phyloP scores from a whole-genome alignment of 1,139 yeast species.

The Candida pseudocylindracea region DNA sequence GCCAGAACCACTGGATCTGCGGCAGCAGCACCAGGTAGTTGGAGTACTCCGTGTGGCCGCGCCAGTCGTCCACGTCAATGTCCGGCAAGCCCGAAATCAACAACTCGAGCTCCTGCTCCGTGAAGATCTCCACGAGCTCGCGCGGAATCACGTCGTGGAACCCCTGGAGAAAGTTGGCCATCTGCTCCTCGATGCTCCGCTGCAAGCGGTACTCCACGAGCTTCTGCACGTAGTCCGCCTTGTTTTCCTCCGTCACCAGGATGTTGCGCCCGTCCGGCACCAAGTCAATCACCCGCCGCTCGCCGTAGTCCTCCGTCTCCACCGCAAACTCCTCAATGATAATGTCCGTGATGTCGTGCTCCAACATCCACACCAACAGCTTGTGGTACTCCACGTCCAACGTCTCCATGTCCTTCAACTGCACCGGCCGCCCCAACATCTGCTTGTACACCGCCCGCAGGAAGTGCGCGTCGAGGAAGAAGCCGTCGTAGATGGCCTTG shows the following conservation, averaged over 20 bases:
- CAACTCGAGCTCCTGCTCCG: slow-evolving; percentile 87
- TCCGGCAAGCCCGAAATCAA: slow-evolving; percentile 91
- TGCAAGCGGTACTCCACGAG: slow-evolving; percentile 79
- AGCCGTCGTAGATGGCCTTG: slow-evolving; percentile 76
- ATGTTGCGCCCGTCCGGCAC: slow-evolving; percentile 67
- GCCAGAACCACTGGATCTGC: slow-evolving; percentile 95
- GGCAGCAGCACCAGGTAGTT: slow-evolving; percentile 72
- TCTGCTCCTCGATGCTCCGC: slow-evolving; percentile 69
- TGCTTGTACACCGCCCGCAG: slow-evolving; percentile 87
- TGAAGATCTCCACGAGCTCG: slow-evolving; percentile 70
- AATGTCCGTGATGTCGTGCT: slow-evolving; percentile 88
- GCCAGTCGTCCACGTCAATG: slow-evolving; percentile 93
- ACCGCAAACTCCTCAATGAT: slow-evolving; percentile 92
- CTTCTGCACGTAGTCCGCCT: slow-evolving; percentile 66
- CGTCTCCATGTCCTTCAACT: slow-evolving; percentile 87
- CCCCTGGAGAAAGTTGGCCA: slow-evolving; percentile 69
- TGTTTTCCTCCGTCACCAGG: slow-evolving; percentile 78
- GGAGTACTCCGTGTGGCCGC: slow-evolving; percentile 58
- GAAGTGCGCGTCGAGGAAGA: slow-evolving; percentile 85
- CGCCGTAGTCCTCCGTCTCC: slow-evolving; percentile 90
- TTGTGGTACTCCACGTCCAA: slow-evolving; percentile 84
- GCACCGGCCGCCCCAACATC: slow-evolving; percentile 59
- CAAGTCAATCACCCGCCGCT: slow-evolving; percentile 57
- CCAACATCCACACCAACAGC: slow-evolving; percentile 88
- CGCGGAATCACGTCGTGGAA: slow-evolving; percentile 87